Evolutionary conservation across 2,329 filamentous ascomycete genomes (phyloP).

Genomic region (Phyllosticta citriasiana): DNA sequence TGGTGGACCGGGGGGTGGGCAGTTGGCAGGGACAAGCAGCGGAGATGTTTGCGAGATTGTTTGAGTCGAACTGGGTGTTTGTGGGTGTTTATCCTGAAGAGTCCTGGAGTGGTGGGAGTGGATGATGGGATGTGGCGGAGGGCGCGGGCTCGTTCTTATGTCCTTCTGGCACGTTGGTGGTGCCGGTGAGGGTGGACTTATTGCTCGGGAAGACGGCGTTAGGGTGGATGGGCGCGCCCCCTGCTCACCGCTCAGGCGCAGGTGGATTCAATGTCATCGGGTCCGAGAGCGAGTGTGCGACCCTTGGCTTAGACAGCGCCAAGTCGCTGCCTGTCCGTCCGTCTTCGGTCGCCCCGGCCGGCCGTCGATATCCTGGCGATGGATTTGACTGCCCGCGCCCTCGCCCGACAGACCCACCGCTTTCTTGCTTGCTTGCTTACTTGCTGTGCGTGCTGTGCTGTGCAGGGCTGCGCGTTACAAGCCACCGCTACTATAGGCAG

Average conservation of each 20-base stretch:
- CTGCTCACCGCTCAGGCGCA: background rate
- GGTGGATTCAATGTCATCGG: too few relatives aligned
- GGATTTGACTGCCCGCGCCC: background rate
- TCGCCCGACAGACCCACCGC: too few relatives aligned
- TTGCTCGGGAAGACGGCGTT: background rate
- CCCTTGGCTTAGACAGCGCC: background rate
- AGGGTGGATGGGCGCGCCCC: background rate
- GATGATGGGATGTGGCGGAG: background rate
- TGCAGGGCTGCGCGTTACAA: background rate
- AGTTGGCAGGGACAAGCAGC: background rate
- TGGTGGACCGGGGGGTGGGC: background rate
- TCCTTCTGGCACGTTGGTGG: background rate
- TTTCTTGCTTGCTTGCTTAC: background rate
- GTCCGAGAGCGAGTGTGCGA: too few relatives aligned
- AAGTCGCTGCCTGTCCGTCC: background rate
- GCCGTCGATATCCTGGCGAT: background rate
- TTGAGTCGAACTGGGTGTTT: background rate
- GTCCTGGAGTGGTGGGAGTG: background rate
- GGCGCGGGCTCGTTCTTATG: background rate
- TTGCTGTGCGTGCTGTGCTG: too few relatives aligned
- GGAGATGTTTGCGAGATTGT: background rate
- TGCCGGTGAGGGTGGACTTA: background rate
- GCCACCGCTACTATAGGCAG: background rate
- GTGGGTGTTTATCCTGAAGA: background rate
- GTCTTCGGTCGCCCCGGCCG: background rate